Evolutionary conservation across 108 stramenopile species (phyloP).

Genomic region (Ochromonas danica): DNA sequence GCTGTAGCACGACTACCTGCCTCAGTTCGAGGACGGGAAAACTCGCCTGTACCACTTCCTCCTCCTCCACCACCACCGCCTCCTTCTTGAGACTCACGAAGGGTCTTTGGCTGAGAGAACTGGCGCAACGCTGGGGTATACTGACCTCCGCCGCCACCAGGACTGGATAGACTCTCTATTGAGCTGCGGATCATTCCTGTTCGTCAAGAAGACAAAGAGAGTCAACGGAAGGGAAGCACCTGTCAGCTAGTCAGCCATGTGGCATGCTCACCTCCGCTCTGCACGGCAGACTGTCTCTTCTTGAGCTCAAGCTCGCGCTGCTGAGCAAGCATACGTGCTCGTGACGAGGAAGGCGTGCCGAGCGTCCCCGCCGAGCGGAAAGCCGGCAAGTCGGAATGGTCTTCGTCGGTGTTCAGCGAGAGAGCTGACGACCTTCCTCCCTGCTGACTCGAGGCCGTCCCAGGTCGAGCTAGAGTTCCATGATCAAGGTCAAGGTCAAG

Average conservation of each 20-base stretch:
- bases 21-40: too few relatives aligned
- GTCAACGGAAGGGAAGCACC: not conserved
- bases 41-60: too few relatives aligned
- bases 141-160: not conserved
- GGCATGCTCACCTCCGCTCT: not conserved
- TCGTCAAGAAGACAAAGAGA: not conserved
- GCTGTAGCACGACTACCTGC: too few relatives aligned
- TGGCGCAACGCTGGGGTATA: constrained; percentile 28
- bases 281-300: not conserved
- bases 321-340: constrained; percentile 23
- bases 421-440: not conserved
- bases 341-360: not conserved
- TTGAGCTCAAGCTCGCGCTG: not conserved
- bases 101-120: constrained; percentile 24
- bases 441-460: not conserved
- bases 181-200: constrained; percentile 32
- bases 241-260: too few relatives aligned
- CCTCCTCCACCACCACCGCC: too few relatives aligned
- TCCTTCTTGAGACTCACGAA: not conserved
- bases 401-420: not conserved
- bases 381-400: not conserved
- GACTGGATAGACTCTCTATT: not conserved
- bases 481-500: too few relatives aligned
- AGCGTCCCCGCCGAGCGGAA: not conserved
- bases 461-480: not conserved